A percentile compares a stretch with the other conserved stretches of the same genome.
phyloP scores from a whole-genome alignment of 345 rosid species.

The Acer negundo region DNA sequence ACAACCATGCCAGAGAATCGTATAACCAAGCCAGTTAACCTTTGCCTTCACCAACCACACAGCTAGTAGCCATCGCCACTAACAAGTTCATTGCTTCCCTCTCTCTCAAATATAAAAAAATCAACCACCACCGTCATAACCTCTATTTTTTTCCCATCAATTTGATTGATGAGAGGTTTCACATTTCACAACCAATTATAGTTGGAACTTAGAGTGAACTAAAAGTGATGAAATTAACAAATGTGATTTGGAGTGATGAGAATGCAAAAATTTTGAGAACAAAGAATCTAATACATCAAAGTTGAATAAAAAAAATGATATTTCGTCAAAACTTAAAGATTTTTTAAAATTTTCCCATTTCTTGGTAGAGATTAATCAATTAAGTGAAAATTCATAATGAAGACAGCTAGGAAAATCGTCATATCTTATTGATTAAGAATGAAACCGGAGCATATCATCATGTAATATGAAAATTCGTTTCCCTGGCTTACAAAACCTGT shows the following conservation, averaged over 20 bases:
- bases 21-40: neutral
- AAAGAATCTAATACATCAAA: neutral
- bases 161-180: neutral
- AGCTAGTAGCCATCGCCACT: neutral
- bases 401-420: neutral
- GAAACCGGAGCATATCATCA: conserved; percentile 99
- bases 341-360: neutral
- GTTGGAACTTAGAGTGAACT: neutral
- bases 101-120: neutral
- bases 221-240: neutral
- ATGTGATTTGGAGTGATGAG: neutral
- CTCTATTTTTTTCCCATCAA: neutral
- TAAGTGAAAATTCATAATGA: neutral
- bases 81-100: neutral
- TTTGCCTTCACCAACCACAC: neutral
- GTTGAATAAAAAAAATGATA: neutral
- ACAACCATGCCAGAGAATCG: neutral
- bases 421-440: conserved; percentile 83
- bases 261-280: neutral
- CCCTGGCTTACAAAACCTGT: conserved; percentile 98
- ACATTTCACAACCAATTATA: neutral
- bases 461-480: conserved; percentile 98
- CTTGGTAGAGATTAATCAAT: neutral
- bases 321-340: neutral
- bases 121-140: neutral